phyloP scores from a whole-genome alignment of 1,139 yeast genomes.

The Debaryomycetaceae sp. region DNA sequence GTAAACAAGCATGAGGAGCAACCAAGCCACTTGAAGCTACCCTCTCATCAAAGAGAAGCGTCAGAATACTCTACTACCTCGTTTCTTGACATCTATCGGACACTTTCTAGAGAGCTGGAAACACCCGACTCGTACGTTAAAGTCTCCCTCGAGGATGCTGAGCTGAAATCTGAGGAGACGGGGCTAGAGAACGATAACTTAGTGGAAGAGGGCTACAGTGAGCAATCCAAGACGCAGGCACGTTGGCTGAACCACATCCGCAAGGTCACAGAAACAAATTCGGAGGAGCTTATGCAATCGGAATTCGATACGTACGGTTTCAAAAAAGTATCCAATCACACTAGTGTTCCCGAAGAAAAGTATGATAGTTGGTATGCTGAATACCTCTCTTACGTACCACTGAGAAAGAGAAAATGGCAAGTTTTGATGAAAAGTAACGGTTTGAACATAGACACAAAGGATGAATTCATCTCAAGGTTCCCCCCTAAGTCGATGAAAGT shows the following conservation, averaged over 20 bases:
- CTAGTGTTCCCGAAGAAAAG: constrained; percentile 44
- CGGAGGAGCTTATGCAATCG: constrained; percentile 20
- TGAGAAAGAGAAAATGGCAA: constrained; percentile 76
- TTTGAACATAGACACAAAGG: constrained; percentile 33
- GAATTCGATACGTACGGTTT: constrained; percentile 82
- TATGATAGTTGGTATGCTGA: constrained; percentile 73
- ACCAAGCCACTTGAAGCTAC: neutral
- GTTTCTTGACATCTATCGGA: neutral
- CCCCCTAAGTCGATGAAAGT: constrained; percentile 84
- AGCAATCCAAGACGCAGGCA: neutral
- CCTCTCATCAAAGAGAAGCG: neutral
- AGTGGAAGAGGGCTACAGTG: neutral
- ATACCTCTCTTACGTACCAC: constrained; percentile 59
- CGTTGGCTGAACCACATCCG: neutral
- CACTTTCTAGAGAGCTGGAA: neutral
- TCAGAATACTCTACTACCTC: neutral
- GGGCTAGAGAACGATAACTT: neutral
- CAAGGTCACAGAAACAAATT: neutral
- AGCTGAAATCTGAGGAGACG: neutral
- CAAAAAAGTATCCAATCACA: constrained; percentile 54
- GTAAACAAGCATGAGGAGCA: neutral
- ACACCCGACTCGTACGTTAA: neutral
- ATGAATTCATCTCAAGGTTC: constrained; percentile 49
- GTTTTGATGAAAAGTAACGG: constrained; percentile 65
- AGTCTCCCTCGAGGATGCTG: neutral